A percentile compares a stretch with the other conserved stretches of the same genome.
Evolutionary conservation across 352 stramenopile genomes (phyloP).

Genomic region (Globisporangium parvum): DNA sequence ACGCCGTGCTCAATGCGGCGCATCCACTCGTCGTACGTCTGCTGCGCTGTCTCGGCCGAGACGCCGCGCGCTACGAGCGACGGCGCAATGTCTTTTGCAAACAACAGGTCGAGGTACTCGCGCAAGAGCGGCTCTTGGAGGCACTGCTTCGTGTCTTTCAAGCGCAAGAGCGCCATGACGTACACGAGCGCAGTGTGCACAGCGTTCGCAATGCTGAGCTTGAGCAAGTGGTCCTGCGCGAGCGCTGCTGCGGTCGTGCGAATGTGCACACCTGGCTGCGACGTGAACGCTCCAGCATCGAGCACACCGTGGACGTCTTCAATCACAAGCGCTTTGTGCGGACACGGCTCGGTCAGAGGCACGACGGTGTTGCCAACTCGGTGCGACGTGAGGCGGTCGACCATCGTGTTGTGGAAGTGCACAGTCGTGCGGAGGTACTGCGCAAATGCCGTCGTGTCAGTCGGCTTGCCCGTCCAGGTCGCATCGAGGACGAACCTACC

Average conservation of each 20-base stretch:
- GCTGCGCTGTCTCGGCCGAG: slow-evolving; percentile 24
- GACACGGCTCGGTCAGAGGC: slow-evolving; percentile 52
- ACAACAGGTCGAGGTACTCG: slow-evolving; percentile 81
- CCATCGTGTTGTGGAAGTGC: slow-evolving; percentile 83
- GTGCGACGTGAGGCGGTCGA: slow-evolving; percentile 68
- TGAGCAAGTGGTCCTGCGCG: slow-evolving; percentile 82
- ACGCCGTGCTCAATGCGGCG: slow-evolving; percentile 69
- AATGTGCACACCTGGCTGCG: slow-evolving; percentile 49
- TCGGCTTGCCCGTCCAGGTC: slow-evolving; percentile 21
- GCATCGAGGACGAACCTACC: slow-evolving; percentile 16
- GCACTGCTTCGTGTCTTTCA: slow-evolving; percentile 25
- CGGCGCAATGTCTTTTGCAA: slow-evolving; percentile 69
- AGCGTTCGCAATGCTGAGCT: slow-evolving; percentile 89
- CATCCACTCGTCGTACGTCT: slow-evolving; percentile 83
- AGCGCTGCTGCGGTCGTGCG: slow-evolving; percentile 37
- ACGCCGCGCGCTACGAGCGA: slow-evolving; percentile 29
- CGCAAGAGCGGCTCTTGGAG: slow-evolving; percentile 30
- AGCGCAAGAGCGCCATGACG: slow-evolving; percentile 42
- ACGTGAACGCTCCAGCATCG: slow-evolving; percentile 16
- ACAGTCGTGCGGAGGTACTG: slow-evolving; percentile 44
- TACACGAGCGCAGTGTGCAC: slow-evolving; percentile 91
- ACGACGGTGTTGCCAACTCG: slow-evolving; percentile 36
- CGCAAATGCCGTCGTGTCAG: slow-evolving; percentile 16
- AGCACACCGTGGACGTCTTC: slow-evolving; percentile 49
- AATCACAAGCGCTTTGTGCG: slow-evolving; percentile 59